phyloP scores from a whole-genome alignment of 2,329 filamentous ascomycete species.

The Salinomyces thailandicus region DNA sequence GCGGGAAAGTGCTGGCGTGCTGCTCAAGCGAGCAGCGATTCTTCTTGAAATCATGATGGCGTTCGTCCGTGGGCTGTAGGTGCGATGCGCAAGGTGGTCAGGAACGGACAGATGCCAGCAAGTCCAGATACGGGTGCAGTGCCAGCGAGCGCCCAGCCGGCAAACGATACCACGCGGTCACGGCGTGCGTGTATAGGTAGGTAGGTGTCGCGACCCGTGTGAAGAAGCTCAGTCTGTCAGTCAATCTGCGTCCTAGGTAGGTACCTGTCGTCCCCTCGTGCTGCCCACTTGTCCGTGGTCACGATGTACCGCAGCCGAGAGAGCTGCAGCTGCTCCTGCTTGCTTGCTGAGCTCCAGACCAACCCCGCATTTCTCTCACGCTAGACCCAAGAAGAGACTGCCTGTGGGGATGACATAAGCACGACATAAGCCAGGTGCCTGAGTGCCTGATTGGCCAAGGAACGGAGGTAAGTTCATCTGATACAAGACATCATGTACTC shows the following conservation, averaged over 20 bases:
- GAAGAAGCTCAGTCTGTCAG: neutral
- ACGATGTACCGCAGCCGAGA: neutral
- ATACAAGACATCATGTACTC: too few relatives aligned
- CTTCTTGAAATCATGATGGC: constrained; percentile 12
- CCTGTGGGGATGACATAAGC: too few relatives aligned
- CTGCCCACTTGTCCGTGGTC: neutral
- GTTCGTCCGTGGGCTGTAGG: neutral
- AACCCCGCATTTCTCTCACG: too few relatives aligned
- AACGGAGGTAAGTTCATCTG: too few relatives aligned
- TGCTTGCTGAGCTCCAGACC: too few relatives aligned
- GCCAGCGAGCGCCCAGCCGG: neutral
- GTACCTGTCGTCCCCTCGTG: neutral
- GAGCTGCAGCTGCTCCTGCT: too few relatives aligned
- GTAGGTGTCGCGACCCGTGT: too few relatives aligned
- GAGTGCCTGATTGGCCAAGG: too few relatives aligned
- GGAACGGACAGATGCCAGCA: too few relatives aligned
- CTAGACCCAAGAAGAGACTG: too few relatives aligned
- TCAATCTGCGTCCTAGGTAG: neutral
- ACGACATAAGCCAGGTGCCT: too few relatives aligned
- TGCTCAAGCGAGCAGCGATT: constrained; percentile 8
- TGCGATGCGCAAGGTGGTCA: neutral
- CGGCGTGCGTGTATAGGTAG: neutral
- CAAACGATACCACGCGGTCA: neutral
- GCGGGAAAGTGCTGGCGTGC: constrained; percentile 7
- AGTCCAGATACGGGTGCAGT: too few relatives aligned